Evolutionary conservation across 805 yeast genomes (phyloP).

Genomic region (Diddensiella transvaalensis): DNA sequence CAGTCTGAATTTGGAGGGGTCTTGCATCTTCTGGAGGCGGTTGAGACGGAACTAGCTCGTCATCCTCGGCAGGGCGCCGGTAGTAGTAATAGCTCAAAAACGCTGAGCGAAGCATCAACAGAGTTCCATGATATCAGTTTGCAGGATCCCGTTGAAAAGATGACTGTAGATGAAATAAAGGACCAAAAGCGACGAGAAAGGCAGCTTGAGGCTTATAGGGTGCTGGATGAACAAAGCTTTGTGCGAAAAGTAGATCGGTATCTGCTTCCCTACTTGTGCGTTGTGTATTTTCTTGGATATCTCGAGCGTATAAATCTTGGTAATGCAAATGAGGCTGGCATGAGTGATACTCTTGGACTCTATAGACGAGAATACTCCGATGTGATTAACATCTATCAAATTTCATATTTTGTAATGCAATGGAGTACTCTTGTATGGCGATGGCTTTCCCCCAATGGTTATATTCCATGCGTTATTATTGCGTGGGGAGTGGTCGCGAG

Average conservation of each 20-base stretch:
- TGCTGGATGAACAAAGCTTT: slow-evolving; percentile 18
- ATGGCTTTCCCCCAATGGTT: slow-evolving; percentile 7
- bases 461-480: slow-evolving; percentile 16
- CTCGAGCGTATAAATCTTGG: slow-evolving; percentile 52
- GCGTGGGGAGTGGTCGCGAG: slow-evolving; percentile 32
- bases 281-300: slow-evolving; percentile 46
- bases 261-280: slow-evolving; percentile 44
- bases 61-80: not conserved
- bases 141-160: not conserved
- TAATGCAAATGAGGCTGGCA: slow-evolving; percentile 49
- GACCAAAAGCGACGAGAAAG: not conserved
- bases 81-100: not conserved
- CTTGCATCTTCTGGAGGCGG: not conserved
- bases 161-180: not conserved
- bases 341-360: slow-evolving; percentile 42
- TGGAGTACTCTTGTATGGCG: slow-evolving; percentile 29
- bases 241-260: slow-evolving; percentile 41
- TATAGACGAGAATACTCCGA: slow-evolving; percentile 42
- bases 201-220: not conserved
- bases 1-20: slow-evolving; percentile 1
- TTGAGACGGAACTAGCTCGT: slow-evolving; percentile 3
- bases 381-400: slow-evolving; percentile 44
- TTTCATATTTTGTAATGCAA: slow-evolving; percentile 47
- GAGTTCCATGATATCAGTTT: slow-evolving; percentile 1
- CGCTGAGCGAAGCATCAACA: not conserved